Evolutionary conservation across 2,329 filamentous ascomycete genomes (phyloP).

Genomic region (Akanthomyces lecanii): DNA sequence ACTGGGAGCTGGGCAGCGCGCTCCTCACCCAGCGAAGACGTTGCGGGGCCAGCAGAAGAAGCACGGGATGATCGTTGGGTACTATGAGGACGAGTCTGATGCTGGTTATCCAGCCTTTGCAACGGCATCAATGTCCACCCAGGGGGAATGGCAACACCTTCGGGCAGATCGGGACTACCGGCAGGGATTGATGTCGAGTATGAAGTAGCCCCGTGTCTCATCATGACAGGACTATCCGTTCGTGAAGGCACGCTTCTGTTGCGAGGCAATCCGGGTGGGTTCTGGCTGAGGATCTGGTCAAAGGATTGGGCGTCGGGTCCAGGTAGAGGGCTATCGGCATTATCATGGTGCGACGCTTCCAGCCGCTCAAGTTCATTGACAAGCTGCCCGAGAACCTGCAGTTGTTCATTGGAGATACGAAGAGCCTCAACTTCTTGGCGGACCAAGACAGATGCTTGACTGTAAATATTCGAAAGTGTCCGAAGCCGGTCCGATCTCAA

Average conservation of each 20-base stretch:
- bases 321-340: not conserved
- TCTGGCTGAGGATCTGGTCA: not conserved
- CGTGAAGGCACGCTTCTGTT: conserved; percentile 3
- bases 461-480: not conserved
- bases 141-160: conserved; percentile 59
- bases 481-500: conserved; percentile 8
- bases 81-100: not conserved
- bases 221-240: conserved; percentile 36
- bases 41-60: conserved; percentile 14
- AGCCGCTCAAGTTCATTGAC: conserved; percentile 12
- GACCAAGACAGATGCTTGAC: conserved; percentile 8
- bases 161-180: conserved; percentile 57
- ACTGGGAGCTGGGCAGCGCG: not conserved
- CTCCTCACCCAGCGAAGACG: conserved; percentile 1
- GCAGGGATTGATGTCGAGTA: conserved; percentile 51
- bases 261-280: not conserved
- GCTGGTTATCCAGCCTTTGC: conserved; percentile 46
- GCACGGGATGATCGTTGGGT: conserved; percentile 13
- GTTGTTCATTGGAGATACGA: conserved; percentile 10
- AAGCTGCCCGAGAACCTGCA: conserved; percentile 14
- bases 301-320: not conserved
- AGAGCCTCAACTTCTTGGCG: conserved; percentile 13
- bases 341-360: not conserved
- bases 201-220: conserved; percentile 44
- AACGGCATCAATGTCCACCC: conserved; percentile 64